phyloP scores from a whole-genome alignment of 179 eudicot genomes.

The Monotropa hypopitys region DNA sequence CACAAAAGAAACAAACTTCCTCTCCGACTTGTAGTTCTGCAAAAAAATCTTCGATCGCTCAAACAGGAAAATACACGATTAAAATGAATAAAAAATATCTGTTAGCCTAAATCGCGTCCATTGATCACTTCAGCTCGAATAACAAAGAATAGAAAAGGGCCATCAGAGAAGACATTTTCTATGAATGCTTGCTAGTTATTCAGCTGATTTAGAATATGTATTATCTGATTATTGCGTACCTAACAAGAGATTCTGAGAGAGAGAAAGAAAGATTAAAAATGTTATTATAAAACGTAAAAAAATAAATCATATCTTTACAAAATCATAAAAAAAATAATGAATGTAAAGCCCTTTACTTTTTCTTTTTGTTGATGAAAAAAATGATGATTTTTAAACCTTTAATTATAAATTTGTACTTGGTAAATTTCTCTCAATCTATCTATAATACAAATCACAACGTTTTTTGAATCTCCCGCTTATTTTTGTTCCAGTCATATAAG shows the following conservation, averaged over 20 bases:
- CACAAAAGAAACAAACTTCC: not conserved
- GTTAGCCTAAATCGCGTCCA: slow-evolving; percentile 14
- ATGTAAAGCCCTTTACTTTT: too few species aligned
- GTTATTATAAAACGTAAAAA: too few species aligned
- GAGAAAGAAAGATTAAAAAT: not conserved
- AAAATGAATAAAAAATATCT: slow-evolving; percentile 3
- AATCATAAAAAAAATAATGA: too few species aligned
- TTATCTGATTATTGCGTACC: not conserved
- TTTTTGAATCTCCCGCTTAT: too few species aligned
- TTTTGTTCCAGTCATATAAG: too few species aligned
- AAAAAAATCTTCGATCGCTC: slow-evolving; percentile 9
- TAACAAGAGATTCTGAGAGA: not conserved
- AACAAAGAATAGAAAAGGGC: not conserved
- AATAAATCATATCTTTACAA: too few species aligned
- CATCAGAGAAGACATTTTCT: slow-evolving; percentile 3
- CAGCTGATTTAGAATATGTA: slow-evolving; percentile 9
- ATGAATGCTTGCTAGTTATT: slow-evolving; percentile 12
- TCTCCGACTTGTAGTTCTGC: not conserved
- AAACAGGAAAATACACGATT: slow-evolving; percentile 10
- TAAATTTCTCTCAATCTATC: too few species aligned
- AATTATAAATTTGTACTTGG: too few species aligned
- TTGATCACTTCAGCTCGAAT: slow-evolving; percentile 5
- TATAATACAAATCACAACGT: too few species aligned
- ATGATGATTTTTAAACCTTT: too few species aligned
- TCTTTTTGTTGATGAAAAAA: too few species aligned